Conservation (phyloP, 495 filamentous ascomycete species). For the Penicillium simplicissimum region DNA sequence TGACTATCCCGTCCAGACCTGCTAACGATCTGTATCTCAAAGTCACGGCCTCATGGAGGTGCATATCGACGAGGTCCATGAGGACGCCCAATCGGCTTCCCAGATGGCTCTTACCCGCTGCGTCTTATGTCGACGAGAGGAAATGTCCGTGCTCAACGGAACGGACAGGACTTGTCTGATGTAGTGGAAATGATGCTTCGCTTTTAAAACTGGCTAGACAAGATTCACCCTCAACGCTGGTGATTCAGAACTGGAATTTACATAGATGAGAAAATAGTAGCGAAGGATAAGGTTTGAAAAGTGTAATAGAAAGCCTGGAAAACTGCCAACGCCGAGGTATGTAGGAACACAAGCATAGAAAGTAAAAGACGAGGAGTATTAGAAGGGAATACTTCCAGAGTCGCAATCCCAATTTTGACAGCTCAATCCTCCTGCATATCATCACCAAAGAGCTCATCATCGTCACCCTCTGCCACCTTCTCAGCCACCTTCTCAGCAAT, state of each 20-base stretch:
- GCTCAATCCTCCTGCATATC: conserved; percentile 31
- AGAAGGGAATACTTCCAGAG: neutral
- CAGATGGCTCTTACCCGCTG: too few relatives aligned
- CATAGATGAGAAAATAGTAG: neutral
- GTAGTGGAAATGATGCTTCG: too few relatives aligned
- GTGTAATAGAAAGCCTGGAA: neutral
- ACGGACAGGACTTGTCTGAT: too few relatives aligned
- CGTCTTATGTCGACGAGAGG: too few relatives aligned
- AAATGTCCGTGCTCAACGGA: too few relatives aligned
- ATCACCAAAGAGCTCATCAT: conserved; percentile 31
- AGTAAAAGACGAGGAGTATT: neutral
- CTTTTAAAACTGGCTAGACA: neutral
- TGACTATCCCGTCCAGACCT: too few relatives aligned
- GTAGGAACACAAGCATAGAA: conserved; percentile 3
- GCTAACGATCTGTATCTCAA: too few relatives aligned
- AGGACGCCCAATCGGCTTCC: too few relatives aligned
- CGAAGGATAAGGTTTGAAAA: neutral
- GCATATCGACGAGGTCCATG: too few relatives aligned
- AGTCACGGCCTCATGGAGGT: too few relatives aligned
- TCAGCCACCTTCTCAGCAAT: conserved; percentile 12
- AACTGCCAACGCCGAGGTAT: conserved; percentile 11
- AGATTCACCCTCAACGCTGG: neutral
- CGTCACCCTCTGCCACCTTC: conserved; percentile 2
- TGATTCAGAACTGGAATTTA: neutral
- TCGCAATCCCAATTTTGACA: conserved; percentile 1